phyloP scores from a whole-genome alignment of 768 basidiomycete species.

The Phanerochaete sordida region DNA sequence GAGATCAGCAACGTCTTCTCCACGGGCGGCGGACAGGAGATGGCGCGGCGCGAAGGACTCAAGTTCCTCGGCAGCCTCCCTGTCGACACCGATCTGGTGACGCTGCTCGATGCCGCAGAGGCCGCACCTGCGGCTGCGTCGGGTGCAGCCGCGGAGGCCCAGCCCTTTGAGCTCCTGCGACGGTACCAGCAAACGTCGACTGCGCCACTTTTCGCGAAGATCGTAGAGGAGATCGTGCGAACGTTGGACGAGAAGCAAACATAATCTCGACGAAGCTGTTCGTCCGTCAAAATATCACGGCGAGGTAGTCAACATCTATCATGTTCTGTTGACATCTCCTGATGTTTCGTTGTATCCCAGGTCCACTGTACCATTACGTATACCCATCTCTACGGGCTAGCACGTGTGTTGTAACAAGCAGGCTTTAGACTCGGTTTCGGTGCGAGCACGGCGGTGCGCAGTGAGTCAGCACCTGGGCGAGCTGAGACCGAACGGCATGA shows the following conservation, averaged over 20 bases:
- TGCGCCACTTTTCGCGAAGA: slow-evolving; percentile 59
- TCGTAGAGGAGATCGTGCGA: slow-evolving; percentile 45
- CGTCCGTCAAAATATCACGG: not conserved
- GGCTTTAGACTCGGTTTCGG: not conserved
- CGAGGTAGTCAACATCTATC: not conserved
- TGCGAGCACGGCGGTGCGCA: not conserved
- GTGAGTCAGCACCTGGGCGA: not conserved
- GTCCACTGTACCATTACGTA: not conserved
- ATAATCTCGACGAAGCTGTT: not conserved
- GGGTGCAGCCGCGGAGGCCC: slow-evolving; percentile 20
- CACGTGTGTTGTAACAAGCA: not conserved
- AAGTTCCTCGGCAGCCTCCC: slow-evolving; percentile 86
- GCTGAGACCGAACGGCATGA: not conserved
- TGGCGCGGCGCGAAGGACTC: slow-evolving; percentile 74
- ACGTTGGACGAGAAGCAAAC: slow-evolving; percentile 17
- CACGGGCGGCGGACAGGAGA: slow-evolving; percentile 85
- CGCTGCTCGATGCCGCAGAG: slow-evolving; percentile 71
- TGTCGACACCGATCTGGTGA: slow-evolving; percentile 89
- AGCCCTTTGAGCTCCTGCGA: slow-evolving; percentile 49
- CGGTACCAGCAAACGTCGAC: slow-evolving; percentile 69
- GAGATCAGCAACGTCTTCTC: slow-evolving; percentile 96
- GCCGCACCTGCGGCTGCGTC: slow-evolving; percentile 35
- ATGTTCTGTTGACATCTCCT: not conserved
- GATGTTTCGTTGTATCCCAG: not conserved
- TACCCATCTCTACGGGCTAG: not conserved